A percentile compares a stretch with the other conserved stretches of the same genome.
These are phyloP conservation scores for Candida awuae DNA, from an alignment of 805 yeast genomes.

Conservation along the genomic window DNA sequence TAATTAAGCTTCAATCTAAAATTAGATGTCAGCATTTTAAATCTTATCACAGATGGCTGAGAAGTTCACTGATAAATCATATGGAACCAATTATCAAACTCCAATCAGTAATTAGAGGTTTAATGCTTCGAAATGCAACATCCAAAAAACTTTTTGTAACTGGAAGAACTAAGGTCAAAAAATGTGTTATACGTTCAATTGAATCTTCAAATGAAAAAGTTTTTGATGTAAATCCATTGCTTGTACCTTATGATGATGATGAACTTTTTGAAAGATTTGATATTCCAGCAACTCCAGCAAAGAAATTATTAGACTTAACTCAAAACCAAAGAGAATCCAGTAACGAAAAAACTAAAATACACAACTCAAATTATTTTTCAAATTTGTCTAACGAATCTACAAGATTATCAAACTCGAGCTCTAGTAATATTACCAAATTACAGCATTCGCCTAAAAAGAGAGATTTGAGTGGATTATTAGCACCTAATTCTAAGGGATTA, in stretches of 20 bases:
- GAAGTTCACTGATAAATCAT: conserved; percentile 17
- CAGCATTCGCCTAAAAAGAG: conserved; percentile 15
- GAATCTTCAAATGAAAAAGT: conserved; percentile 1
- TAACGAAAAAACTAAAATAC: conserved; percentile 8
- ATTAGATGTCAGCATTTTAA: conserved; percentile 28
- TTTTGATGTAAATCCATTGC: conserved; percentile 5
- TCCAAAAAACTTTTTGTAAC: too few relatives aligned
- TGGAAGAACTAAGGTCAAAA: too few relatives aligned
- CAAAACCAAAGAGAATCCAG: conserved; percentile 6
- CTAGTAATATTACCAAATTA: conserved; percentile 7
- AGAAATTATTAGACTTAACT: too few relatives aligned
- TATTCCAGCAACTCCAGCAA: conserved; percentile 1
- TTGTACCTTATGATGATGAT: conserved; percentile 7
- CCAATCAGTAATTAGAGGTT: conserved; percentile 40
- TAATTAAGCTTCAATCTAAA: conserved; percentile 30
- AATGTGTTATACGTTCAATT: not conserved
- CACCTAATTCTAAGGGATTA: not conserved
- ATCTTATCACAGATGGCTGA: conserved; percentile 13
- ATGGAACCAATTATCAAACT: conserved; percentile 24
- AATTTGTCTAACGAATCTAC: conserved; percentile 10
- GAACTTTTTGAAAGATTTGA: conserved; percentile 13
- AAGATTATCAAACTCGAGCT: not conserved
- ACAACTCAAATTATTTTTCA: conserved; percentile 9
- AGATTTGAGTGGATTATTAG: conserved; percentile 3
- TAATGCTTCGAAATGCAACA: conserved; percentile 10